A percentile compares a stretch with the other conserved stretches of the same genome.
phyloP scores from a whole-genome alignment of 495 filamentous ascomycete species.

The Apodospora peruviana region DNA sequence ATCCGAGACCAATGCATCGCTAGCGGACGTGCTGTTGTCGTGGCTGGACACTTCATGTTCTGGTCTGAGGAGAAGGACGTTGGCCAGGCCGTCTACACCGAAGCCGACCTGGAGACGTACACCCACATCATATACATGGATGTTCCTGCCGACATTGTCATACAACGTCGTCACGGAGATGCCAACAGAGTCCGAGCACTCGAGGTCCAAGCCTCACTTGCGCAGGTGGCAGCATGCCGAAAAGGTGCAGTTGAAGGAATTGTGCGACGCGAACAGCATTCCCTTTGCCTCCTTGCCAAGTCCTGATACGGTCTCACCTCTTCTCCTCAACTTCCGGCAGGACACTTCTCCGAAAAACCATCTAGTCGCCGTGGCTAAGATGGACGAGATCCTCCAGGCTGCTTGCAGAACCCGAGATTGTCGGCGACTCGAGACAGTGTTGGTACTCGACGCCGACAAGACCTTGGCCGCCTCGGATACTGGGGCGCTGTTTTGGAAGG shows the following conservation, averaged over 20 bases:
- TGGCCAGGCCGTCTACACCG: conserved; percentile 34
- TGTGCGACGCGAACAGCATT: conserved; percentile 45
- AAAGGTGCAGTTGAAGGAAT: conserved; percentile 37
- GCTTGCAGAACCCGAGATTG: no score
- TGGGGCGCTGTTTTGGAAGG: conserved; percentile 47
- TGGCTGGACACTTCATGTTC: conserved; percentile 59
- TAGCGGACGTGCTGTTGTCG: conserved; percentile 38
- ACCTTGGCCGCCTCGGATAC: conserved; percentile 53
- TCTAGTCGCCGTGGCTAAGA: conserved; percentile 23
- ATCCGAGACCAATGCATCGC: conserved; percentile 36
- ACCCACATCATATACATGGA: conserved; percentile 61
- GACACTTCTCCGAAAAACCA: no score
- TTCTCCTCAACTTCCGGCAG: no score
- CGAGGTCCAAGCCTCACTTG: conserved; percentile 36
- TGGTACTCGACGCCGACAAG: conserved; percentile 56
- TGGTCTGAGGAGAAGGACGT: conserved; percentile 41
- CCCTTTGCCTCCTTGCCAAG: conserved; percentile 28
- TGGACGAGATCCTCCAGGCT: conserved; percentile 37
- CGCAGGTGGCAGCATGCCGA: conserved; percentile 50
- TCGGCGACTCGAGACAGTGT: conserved; percentile 31
- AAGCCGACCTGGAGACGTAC: conserved; percentile 43
- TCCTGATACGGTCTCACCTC: no score
- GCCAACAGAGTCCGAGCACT: conserved; percentile 29
- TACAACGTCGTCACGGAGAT: conserved; percentile 35
- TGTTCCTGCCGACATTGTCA: conserved; percentile 29